Evolutionary conservation across 2,329 filamentous ascomycete species (phyloP), one percentile per base, ranked within the genome.

Genomic region (Penicillium crustosum): DNA sequence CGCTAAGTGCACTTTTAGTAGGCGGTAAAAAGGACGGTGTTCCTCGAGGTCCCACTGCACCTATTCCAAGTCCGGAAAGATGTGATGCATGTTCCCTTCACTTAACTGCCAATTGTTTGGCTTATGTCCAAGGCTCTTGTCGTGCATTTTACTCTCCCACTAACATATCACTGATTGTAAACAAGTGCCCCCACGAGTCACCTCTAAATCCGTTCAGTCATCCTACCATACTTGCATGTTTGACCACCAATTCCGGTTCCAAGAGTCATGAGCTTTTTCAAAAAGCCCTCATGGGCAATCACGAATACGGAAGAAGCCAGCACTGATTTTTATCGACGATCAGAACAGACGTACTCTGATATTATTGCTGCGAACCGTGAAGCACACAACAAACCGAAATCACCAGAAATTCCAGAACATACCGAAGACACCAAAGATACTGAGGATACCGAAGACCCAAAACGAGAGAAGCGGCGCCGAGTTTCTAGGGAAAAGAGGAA

Each of bases 281-380:
- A 81, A 50, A 83, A 82, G 61, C 79, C 82, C 47, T 71, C 77
- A 23, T 82, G 80, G 78, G 78, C 80, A n/a, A 71, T 68, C 27
- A 68, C 74, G 25, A 68, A 68, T 31, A 74, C 77, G 58, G 68
- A 73, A 27, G 59, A 62, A n/a, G 65, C 72, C 29, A 64, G 66
- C 10, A 41, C 73, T 13, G 77, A 79, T 12, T 78, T 83, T 59
- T 84, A 83, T 63, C 78, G 78, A 39, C 77, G 80, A 51, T 77
- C 77, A 35, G 74, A 76, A 57, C 77, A 80, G 49, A 71, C 78
- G 3, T 82, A 79, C 61, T 72, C 75, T 10, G 76, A 80, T 58
- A 77, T 79, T 36, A 61, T 81, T 35, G 75, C 74, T 27, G 75
- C 77, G 27, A 74, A 75, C 31, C 72, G 67, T 66, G 63, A 75